phyloP scores from a whole-genome alignment of 345 rosid genomes.

The Abelmoschus esculentus region DNA sequence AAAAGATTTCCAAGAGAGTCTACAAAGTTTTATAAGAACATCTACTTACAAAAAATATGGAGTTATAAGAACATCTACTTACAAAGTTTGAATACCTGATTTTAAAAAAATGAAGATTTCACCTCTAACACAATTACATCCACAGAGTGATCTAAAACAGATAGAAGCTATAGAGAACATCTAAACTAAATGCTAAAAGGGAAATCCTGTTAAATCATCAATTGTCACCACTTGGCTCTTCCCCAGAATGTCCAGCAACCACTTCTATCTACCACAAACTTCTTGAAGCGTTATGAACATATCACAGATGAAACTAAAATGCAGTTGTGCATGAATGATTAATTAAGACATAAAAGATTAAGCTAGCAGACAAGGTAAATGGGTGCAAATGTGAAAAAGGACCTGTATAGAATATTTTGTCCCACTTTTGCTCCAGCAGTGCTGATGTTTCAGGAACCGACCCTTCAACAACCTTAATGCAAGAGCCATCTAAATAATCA shows the following conservation, averaged over 20 bases:
- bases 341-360: neutral
- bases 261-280: neutral
- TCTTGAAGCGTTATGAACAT: neutral
- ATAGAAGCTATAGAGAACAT: neutral
- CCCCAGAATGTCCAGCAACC: neutral
- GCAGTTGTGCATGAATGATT: neutral
- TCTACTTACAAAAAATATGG: no score
- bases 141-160: neutral
- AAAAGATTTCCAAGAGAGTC: neutral
- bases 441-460: conserved; percentile 66
- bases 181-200: neutral
- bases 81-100: neutral
- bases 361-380: neutral
- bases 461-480: conserved; percentile 81
- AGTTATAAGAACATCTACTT: neutral
- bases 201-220: neutral
- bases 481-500: conserved; percentile 60
- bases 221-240: neutral
- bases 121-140: neutral
- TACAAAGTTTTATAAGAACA: neutral
- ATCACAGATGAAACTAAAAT: neutral
- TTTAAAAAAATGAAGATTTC: no score
- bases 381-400: conserved; percentile 7
- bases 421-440: conserved; percentile 91
- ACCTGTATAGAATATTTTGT: conserved; percentile 98